A percentile compares a stretch with the other conserved stretches of the same genome.
phyloP scores from a whole-genome alignment of 495 filamentous ascomycete species.

The Daldinia bambusicola region DNA sequence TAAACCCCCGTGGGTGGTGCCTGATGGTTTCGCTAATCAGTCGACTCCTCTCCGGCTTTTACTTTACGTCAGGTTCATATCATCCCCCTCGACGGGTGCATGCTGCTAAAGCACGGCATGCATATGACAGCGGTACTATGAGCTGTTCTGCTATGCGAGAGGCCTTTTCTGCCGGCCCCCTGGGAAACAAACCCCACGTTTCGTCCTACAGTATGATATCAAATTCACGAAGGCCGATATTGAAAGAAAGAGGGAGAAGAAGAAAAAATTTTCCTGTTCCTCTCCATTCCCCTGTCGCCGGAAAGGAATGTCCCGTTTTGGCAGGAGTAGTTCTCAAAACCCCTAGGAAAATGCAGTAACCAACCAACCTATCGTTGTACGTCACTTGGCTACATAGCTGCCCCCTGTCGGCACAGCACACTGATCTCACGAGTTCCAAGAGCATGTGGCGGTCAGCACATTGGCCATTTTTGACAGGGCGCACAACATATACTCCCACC shows the following conservation, averaged over 20 bases:
- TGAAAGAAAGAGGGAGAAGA: constrained; percentile 19
- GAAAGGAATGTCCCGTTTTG: constrained; percentile 37
- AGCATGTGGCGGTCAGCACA: constrained; percentile 36
- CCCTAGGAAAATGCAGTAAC: constrained; percentile 37
- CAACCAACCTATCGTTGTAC: constrained; percentile 39
- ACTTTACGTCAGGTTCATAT: constrained; percentile 44
- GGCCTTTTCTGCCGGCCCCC: constrained; percentile 40
- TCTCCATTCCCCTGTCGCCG: constrained; percentile 37
- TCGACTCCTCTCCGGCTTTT: constrained; percentile 14
- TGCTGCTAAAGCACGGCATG: constrained; percentile 41
- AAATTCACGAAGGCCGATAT: constrained; percentile 36
- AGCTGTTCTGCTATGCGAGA: constrained; percentile 43
- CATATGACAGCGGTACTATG: constrained; percentile 42
- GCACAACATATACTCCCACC: constrained; percentile 23
- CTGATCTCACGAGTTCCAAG: constrained; percentile 37
- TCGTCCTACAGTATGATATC: constrained; percentile 46
- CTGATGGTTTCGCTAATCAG: constrained; percentile 30
- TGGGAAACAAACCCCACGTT: constrained; percentile 47
- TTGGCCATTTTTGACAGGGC: constrained; percentile 16
- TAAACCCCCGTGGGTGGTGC: constrained; percentile 27
- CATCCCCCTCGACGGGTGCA: constrained; percentile 30
- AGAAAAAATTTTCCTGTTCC: constrained; percentile 33
- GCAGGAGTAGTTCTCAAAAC: constrained; percentile 35
- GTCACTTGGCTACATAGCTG: constrained; percentile 34
- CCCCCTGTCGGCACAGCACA: constrained; percentile 42